Evolutionary conservation across 148 eudicot genomes (phyloP).

Genomic region (Persicaria maculosa): DNA sequence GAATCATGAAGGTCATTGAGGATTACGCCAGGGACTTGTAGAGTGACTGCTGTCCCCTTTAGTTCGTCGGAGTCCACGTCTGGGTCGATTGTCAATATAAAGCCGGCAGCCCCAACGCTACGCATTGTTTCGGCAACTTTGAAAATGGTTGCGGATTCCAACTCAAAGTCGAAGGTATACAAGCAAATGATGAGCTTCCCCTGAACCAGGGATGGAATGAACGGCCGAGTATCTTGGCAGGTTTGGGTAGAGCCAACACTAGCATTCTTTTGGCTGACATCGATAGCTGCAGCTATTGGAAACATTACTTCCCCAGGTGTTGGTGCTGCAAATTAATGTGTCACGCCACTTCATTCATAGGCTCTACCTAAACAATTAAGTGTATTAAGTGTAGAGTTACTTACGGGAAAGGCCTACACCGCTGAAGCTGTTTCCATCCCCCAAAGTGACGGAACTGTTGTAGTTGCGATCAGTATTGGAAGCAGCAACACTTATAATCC

Average conservation of each 20-base stretch:
- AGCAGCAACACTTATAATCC: slow-evolving; percentile 67
- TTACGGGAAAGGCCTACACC: slow-evolving; percentile 64
- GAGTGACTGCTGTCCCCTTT: slow-evolving; percentile 46
- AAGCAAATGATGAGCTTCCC: slow-evolving; percentile 61
- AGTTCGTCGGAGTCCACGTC: slow-evolving; percentile 47
- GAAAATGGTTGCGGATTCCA: slow-evolving; percentile 43
- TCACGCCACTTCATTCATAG: no score
- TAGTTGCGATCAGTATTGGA: slow-evolving; percentile 52
- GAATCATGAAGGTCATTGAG: slow-evolving; percentile 50
- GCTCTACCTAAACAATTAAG: no score
- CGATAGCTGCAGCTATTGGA: slow-evolving; percentile 57
- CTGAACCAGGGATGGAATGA: slow-evolving; percentile 35
- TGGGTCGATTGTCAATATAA: slow-evolving; percentile 58
- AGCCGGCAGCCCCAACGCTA: slow-evolving; percentile 50
- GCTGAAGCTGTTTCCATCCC: slow-evolving; percentile 38
- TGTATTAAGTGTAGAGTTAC: not conserved
- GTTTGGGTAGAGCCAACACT: slow-evolving; percentile 39
- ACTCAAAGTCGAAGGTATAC: slow-evolving; percentile 53
- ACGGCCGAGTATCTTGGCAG: slow-evolving; percentile 44
- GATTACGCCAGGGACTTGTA: slow-evolving; percentile 44
- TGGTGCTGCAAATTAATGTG: slow-evolving; percentile 33
- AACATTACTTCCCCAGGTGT: slow-evolving; percentile 36
- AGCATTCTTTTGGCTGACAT: slow-evolving; percentile 35
- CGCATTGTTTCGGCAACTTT: slow-evolving; percentile 45
- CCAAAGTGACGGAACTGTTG: slow-evolving; percentile 36